Conservation (phyloP, 768 basidiomycete genomes). For the Kwoniella dendrophila region DNA sequence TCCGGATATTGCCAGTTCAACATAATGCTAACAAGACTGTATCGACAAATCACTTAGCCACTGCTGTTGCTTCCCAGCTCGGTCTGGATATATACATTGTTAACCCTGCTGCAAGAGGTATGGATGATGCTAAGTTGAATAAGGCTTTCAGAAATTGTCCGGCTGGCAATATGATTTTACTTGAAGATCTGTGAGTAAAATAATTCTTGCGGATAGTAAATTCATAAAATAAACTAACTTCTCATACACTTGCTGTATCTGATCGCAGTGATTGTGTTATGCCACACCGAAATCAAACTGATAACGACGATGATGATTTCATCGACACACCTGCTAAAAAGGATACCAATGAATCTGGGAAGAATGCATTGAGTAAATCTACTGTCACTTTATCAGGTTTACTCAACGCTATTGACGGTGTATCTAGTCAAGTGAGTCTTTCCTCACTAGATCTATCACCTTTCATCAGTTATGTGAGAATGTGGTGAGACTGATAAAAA, state of each 20-base stretch:
- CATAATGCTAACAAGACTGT: neutral
- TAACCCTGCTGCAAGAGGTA: conserved; percentile 44
- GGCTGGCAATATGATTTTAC: conserved; percentile 77
- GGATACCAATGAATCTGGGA: conserved; percentile 8
- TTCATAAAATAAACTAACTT: neutral
- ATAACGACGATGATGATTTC: neutral
- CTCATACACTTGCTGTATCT: neutral
- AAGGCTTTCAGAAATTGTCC: conserved; percentile 86
- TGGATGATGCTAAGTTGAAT: conserved; percentile 75
- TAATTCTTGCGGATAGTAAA: neutral
- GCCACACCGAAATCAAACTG: conserved; percentile 11
- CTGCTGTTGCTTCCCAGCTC: conserved; percentile 78
- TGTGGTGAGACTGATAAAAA: neutral
- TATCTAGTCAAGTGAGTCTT: conserved; percentile 51
- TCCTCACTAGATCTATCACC: too few species aligned
- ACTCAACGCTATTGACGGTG: conserved; percentile 44
- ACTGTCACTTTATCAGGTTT: conserved; percentile 50
- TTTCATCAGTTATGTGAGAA: neutral
- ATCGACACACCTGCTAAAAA: neutral
- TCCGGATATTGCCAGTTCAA: neutral
- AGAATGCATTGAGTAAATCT: conserved; percentile 25
- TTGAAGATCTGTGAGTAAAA: conserved; percentile 70
- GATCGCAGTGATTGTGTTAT: conserved; percentile 36
- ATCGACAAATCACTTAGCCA: conserved; percentile 7
- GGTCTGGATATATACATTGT: conserved; percentile 91